Evolutionary conservation across 345 rosid species (phyloP), one percentile per base, ranked within the genome.

Genomic region (Rhizophora mangle): DNA sequence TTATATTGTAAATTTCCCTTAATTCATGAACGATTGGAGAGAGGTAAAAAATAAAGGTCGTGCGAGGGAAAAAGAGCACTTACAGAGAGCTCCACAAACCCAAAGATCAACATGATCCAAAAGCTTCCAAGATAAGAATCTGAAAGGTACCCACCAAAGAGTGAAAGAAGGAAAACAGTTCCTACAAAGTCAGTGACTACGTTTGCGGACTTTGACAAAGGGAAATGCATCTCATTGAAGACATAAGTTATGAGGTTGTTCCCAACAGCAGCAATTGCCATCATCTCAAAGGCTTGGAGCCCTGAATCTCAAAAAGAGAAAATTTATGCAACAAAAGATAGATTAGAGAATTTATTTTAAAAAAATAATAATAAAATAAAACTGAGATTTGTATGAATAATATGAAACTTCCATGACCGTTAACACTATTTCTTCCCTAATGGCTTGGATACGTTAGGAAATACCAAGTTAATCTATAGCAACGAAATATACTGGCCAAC

Each of bases 121-220:
- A 83, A 85, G 76, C 91, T 87, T 10, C 89, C 91, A 27, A 87
- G 82, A 69, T 83, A 88, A 62, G 97, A 88, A 83, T 92, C 96
- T 15, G 94, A 84, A 51, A 92, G 87, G 87, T 84, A 92, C 39
- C 96, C 97, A 68, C 97, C 97, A 62, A 92, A 81, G 37, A 92
- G 92, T 59, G 97, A 83, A 37, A 92, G 85, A 39, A 92, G 88
- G 78, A 92, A 92, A 68, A 89, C 89, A 1, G 96, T 89, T 62
- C 97, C 96, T 71, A 92, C 76, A 70, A 92, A 92, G 83, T 92
- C 88, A 9, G 97, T 92, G 70, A 92, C 97, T 36, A 80, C 61
- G 76, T 89, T 92, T 72, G 96, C 97, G 18, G 97, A 71, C 66
- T 84, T 85, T 26, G 96, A 88, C 63, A 88, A 78, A 58, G 96